A percentile compares a stretch with the other conserved stretches of the same genome.
These are phyloP conservation scores for Ilex asprella DNA, from an alignment of 257 asterid species.

Conservation along the genomic window DNA sequence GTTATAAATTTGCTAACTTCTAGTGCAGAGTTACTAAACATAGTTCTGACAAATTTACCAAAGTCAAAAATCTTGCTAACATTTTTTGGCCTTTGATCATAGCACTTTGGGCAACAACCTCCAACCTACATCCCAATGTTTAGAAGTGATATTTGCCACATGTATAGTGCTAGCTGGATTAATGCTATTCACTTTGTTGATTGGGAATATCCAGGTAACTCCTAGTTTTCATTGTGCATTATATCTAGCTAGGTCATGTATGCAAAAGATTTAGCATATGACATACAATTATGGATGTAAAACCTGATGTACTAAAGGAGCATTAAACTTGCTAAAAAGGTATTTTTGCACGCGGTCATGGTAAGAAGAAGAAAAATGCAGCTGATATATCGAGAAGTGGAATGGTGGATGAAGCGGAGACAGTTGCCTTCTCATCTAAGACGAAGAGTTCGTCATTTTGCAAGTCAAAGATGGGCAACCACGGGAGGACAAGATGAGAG, in stretches of 20 bases:
- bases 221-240: no score
- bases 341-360: conserved; percentile 87
- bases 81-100: conserved; percentile 14
- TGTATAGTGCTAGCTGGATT: conserved; percentile 75
- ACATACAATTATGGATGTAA: no score
- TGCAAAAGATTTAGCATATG: no score
- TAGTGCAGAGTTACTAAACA: no score
- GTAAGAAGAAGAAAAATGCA: conserved; percentile 90
- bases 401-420: conserved; percentile 98
- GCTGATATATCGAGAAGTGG: conserved; percentile 83
- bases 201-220: conserved; percentile 87
- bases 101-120: conserved; percentile 90
- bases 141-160: conserved; percentile 81
- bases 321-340: conserved; percentile 23
- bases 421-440: conserved; percentile 76
- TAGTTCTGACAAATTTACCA: no score
- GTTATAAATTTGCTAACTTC: no score
- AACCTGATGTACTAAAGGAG: no score
- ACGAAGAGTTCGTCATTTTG: conserved; percentile 72
- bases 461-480: conserved; percentile 63
- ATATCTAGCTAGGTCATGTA: no score
- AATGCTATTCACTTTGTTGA: conserved; percentile 79
- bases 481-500: conserved; percentile 83
- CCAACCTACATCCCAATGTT: conserved; percentile 83
- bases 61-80: no score